Percentiles rank a stretch among this genome's conserved stretches.
These are phyloP conservation scores for Pezicula neosporulosa DNA, from an alignment of 2,329 filamentous ascomycete genomes.

Conservation along the genomic window DNA sequence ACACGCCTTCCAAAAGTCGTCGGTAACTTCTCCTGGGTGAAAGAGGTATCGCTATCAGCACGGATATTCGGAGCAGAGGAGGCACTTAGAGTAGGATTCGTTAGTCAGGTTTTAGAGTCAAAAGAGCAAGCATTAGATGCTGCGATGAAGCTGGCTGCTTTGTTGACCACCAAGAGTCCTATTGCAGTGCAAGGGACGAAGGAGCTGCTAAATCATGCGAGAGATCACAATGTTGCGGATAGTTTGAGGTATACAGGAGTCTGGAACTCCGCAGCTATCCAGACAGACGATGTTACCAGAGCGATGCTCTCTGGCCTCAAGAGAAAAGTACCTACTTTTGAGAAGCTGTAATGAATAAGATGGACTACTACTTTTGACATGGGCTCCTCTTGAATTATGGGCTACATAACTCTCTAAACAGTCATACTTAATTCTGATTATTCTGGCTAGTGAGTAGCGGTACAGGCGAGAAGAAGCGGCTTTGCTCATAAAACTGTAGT, in stretches of 20 bases:
- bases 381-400: no score
- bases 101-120: slow-evolving; percentile 59
- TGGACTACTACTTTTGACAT: neutral
- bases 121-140: slow-evolving; percentile 62
- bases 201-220: slow-evolving; percentile 76
- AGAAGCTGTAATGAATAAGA: slow-evolving; percentile 62
- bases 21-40: slow-evolving; percentile 70
- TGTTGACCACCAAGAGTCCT: slow-evolving; percentile 78
- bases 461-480: no score
- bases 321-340: slow-evolving; percentile 78
- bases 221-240: slow-evolving; percentile 74
- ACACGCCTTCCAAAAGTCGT: slow-evolving; percentile 71
- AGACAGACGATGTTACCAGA: slow-evolving; percentile 72
- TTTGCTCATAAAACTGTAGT: no score
- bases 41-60: slow-evolving; percentile 72
- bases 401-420: no score
- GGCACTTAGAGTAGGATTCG: slow-evolving; percentile 66
- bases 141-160: slow-evolving; percentile 58
- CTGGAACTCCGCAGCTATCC: slow-evolving; percentile 83
- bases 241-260: slow-evolving; percentile 79
- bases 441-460: no score
- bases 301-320: slow-evolving; percentile 74
- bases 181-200: slow-evolving; percentile 87
- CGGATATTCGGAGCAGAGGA: slow-evolving; percentile 67
- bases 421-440: no score